Evolutionary conservation across 495 filamentous ascomycete genomes (phyloP).

Genomic region (Daldinia bambusicola): DNA sequence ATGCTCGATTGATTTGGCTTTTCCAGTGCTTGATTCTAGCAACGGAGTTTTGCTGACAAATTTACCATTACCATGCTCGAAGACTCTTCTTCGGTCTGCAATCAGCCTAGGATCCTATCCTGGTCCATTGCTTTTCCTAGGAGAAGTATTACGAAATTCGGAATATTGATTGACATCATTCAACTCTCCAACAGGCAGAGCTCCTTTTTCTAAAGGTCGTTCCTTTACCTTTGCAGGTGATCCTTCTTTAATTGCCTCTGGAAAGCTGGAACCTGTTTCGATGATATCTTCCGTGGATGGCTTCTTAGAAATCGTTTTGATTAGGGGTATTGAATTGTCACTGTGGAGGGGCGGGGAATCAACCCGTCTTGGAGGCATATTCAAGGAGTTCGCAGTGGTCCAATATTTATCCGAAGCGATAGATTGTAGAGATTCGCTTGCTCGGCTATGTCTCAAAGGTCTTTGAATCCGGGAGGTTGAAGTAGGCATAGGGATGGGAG

Average conservation of each 20-base stretch:
- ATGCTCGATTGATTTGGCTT: constrained; percentile 31
- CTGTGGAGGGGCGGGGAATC: constrained; percentile 11
- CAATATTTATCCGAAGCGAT: not conserved
- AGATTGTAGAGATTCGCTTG: constrained; percentile 7
- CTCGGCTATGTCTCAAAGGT: constrained; percentile 2
- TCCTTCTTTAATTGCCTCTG: not conserved
- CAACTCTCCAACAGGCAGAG: constrained; percentile 18
- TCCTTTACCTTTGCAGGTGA: constrained; percentile 12
- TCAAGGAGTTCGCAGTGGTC: not conserved
- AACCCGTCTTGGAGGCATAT: constrained; percentile 21
- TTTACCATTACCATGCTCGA: constrained; percentile 48
- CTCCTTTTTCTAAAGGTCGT: constrained; percentile 8
- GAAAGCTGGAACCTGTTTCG: not conserved
- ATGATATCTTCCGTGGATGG: not conserved
- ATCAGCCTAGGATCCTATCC: constrained; percentile 46
- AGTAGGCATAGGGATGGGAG: constrained; percentile 19
- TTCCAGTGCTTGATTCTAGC: not conserved
- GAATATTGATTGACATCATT: not conserved
- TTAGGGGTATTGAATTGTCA: constrained; percentile 9
- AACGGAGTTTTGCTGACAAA: not conserved
- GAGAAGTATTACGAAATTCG: constrained; percentile 17
- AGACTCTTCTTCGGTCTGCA: constrained; percentile 49
- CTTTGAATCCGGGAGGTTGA: constrained; percentile 26
- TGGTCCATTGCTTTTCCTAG: constrained; percentile 19
- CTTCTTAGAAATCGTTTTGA: constrained; percentile 1